Base-by-base conservation (phyloP, 2,329 filamentous ascomycete genomes). In the Diplodia seriata region DNA sequence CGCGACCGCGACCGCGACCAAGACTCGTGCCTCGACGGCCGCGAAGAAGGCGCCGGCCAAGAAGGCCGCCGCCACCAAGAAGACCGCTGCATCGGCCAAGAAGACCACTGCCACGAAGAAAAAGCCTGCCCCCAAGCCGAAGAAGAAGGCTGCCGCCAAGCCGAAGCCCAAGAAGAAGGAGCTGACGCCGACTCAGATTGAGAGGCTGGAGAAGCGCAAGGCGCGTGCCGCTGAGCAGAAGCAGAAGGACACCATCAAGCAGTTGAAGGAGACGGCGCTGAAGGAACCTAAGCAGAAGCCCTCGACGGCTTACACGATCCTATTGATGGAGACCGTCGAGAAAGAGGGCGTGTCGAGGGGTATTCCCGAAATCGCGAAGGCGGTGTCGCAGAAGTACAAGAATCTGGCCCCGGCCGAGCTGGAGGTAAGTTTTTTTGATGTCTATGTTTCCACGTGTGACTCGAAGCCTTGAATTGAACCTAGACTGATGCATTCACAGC, bases 221-320 rank as follows among this genome's bases (percentile, higher is more conserved):
- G 53, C 51, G 18, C 73, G 74, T 43, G 75, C 75, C 3, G 68
- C 69, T 3, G 73, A 75, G 68, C 67, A 77, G 66, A 76, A 79
- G 73, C 67, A 51, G 33, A 54, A 62, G 57, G 47, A 65, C 23
- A 49, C 71, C 26, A 70, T 81, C 57, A 70, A 68, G 29, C 72
- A 75, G n/a, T 72, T 81, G 55, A 80, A 79, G 70, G 72, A 73
- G 70, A 72, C 70, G 53, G 81, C 81, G 2, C 74, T 84, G 55
- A 70, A 70, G 23, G 75, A 76, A 47, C 81, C 81, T 4, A 68
- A 68, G 54, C n/a, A 29, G 23, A 15, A 31, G 47, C 43, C 31
- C 18, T 0, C 71, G 2, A 71, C 62, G 20, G 73, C 76, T 26
- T 78, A n/a, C 33, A 14, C 14, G 6, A 36, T 56, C 54, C 2